Base-by-base conservation (phyloP, 2,329 filamentous ascomycete species). In the Colletotrichum cereale region DNA sequence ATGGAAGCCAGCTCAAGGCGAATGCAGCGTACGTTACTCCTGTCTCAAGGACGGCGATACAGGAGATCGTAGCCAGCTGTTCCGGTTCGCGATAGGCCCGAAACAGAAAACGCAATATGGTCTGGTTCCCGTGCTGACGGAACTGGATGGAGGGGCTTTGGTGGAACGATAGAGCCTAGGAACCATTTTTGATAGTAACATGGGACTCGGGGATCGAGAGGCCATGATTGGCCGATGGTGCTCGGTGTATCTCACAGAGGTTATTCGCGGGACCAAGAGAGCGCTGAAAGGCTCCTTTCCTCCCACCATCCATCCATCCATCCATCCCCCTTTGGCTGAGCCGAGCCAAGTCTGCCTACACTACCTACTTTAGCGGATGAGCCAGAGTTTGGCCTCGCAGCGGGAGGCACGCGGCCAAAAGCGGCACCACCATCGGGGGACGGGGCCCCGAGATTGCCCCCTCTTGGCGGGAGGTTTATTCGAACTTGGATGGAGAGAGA, bases 371-470 rank as follows among this genome's bases (percentile, higher is more conserved):
- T 18, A n/a, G 21, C 52, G 64, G 61, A 67, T 24, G 64, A 26
- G 21, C 52, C 36, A 71, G 52, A 63, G 65, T 71, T 68, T 68
- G 65, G 52, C 58, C 65, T 68, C 58, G 58, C 68, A 68, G 65
- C 58, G 65, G 58, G 68, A 68, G 34, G 64, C 50, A 52, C 68
- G 52, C 52, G 44, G 67, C 62, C 65, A 53, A 31, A 21, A 18
- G 65, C 62, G 52, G 53, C 66, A 42, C 38, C 62, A 53, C 53
- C 62, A 44, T 31, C 61, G 8, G 62, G 62, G 38, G 47, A 60
- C n/a, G 66, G 53, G 61, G 55, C 18, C 44, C 48, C 55, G 55
- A 53, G 38, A 60, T 60, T 64, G 36, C 50, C 29, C 55, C n/a
- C n/a, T n/a, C n/a, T n/a, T n/a, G n/a, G n/a, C n/a, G n/a, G n/a